Conservation (phyloP, 176 grass and related monocot species). For the Musa beccarii region DNA sequence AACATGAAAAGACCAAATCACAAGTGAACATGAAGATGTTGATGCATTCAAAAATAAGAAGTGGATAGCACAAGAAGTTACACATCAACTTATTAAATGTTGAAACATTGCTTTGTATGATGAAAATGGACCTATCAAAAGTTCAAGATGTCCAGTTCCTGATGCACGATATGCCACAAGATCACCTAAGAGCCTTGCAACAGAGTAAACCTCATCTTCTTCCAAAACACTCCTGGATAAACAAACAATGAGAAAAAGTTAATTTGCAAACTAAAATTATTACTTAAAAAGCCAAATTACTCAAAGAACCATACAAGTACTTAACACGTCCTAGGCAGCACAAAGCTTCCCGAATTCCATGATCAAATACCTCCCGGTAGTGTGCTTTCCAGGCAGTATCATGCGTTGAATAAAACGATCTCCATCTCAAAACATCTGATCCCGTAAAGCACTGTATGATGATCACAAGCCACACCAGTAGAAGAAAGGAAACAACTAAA, state of each 20-base stretch:
- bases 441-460: constrained; percentile 82
- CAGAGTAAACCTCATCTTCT: constrained; percentile 95
- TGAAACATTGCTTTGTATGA: not conserved
- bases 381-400: constrained; percentile 98
- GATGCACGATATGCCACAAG: constrained; percentile 99
- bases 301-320: constrained; percentile 62
- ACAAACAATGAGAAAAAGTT: constrained; percentile 25
- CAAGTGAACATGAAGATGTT: not conserved
- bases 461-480: constrained; percentile 69
- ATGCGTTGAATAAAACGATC: constrained; percentile 94
- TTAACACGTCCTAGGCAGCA: constrained; percentile 89
- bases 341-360: constrained; percentile 93
- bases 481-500: constrained; percentile 58
- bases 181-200: constrained; percentile 90
- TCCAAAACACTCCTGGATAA: constrained; percentile 67
- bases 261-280: constrained; percentile 18
- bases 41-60: not conserved
- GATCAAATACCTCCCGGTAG: constrained; percentile 97
- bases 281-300: constrained; percentile 17
- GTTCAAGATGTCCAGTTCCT: constrained; percentile 93
- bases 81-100: not conserved
- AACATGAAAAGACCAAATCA: not conserved
- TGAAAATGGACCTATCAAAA: constrained; percentile 61
- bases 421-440: constrained; percentile 85
- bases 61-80: not conserved